Evolutionary conservation across 129 eudicot species (phyloP).

Genomic region (Chrysanthemum lavandulifolium): DNA sequence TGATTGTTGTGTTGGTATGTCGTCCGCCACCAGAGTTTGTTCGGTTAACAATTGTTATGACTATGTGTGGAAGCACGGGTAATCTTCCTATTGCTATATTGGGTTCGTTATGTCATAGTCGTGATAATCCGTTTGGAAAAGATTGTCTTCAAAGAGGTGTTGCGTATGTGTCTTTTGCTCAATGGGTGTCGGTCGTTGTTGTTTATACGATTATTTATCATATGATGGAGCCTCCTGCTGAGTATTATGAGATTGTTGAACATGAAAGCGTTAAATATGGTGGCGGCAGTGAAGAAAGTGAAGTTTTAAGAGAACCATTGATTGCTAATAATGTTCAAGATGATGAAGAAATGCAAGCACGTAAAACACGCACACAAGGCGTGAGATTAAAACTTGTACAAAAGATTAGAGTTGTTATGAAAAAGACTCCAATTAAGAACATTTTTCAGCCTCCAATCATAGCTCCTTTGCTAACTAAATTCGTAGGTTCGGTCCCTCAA

Average conservation of each 20-base stretch:
- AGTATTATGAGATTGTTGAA: constrained; percentile 41
- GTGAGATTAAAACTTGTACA: constrained; percentile 33
- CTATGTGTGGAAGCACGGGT: constrained; percentile 55
- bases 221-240: constrained; percentile 61
- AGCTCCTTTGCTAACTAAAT: constrained; percentile 47
- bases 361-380: constrained; percentile 11
- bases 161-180: constrained; percentile 53
- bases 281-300: constrained; percentile 34
- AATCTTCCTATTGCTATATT: constrained; percentile 51
- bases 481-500: constrained; percentile 42
- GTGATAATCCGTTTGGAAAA: constrained; percentile 35
- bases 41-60: constrained; percentile 42
- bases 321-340: constrained; percentile 8
- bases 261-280: constrained; percentile 19
- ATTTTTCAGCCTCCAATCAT: constrained; percentile 48
- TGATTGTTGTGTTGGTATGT: constrained; percentile 38
- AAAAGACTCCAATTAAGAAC: constrained; percentile 45
- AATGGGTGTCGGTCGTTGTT: constrained; percentile 50
- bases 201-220: constrained; percentile 51
- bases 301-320: constrained; percentile 26
- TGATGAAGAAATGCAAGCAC: constrained; percentile 28
- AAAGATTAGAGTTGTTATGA: constrained; percentile 45
- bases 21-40: constrained; percentile 38
- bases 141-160: constrained; percentile 42
- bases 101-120: constrained; percentile 43